Conservation (phyloP, 2,329 filamentous ascomycete genomes). For the Pseudocercospora crystallina region DNA sequence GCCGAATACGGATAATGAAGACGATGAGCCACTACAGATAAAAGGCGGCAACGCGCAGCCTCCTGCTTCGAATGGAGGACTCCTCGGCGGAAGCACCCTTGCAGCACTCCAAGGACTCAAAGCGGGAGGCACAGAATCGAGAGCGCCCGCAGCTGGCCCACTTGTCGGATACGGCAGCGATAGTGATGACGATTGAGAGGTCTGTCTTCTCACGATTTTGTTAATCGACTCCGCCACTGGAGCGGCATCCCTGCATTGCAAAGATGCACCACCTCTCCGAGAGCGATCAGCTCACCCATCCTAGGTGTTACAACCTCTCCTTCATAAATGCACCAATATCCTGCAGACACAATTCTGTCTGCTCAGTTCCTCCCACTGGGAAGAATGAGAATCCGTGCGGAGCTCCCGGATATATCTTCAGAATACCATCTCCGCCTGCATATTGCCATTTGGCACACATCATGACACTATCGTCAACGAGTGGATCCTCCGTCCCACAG, state of each 20-base stretch:
- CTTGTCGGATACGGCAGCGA: constrained; percentile 89
- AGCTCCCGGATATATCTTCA: constrained; percentile 51
- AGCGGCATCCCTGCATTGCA: background rate
- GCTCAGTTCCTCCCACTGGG: constrained; percentile 36
- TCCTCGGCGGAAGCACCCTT: constrained; percentile 80
- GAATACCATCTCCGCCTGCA: constrained; percentile 50
- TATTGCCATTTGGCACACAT: constrained; percentile 58
- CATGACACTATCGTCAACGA: constrained; percentile 54
- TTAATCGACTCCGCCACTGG: background rate
- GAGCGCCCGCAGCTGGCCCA: constrained; percentile 62
- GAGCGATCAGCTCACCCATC: background rate
- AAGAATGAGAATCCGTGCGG: constrained; percentile 55
- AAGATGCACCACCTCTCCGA: background rate
- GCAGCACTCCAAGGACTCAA: constrained; percentile 67
- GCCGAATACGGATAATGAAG: constrained; percentile 34
- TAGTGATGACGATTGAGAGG: constrained; percentile 64
- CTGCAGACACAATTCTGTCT: constrained; percentile 40
- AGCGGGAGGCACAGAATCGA: constrained; percentile 49
- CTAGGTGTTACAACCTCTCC: constrained; percentile 21
- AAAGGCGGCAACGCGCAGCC: constrained; percentile 41
- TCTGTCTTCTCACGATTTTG: background rate
- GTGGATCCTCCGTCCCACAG: constrained; percentile 55
- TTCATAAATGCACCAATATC: constrained; percentile 43
- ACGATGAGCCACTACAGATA: constrained; percentile 40
- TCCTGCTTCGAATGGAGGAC: constrained; percentile 53